Conservation (phyloP, 2,329 filamentous ascomycete species). For the Diaporthe vexans region DNA sequence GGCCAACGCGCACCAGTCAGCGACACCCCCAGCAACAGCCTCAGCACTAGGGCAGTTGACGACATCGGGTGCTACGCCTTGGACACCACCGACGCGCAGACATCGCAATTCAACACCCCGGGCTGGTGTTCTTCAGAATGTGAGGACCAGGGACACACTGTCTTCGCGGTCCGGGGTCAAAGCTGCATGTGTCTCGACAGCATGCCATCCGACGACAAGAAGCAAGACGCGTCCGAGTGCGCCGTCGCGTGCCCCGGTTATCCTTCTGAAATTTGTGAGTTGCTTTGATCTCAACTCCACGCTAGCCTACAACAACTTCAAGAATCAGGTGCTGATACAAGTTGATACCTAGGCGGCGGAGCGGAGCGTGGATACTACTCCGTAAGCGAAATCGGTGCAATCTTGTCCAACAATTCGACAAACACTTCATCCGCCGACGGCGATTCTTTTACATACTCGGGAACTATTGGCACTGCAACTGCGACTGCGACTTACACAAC, state of each 20-base stretch:
- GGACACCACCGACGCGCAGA: neutral
- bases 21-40: neutral
- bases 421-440: neutral
- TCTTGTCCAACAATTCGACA: neutral
- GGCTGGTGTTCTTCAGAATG: neutral
- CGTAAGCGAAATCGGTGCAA: neutral
- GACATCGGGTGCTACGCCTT: neutral
- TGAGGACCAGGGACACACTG: neutral
- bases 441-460: neutral
- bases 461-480: no score
- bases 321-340: neutral
- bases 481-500: neutral
- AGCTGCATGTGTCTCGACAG: neutral
- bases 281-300: neutral
- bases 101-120: neutral
- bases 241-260: slow-evolving; percentile 4
- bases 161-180: neutral
- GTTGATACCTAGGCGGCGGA: neutral
- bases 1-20: neutral
- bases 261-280: neutral
- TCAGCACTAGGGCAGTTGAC: neutral
- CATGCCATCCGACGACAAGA: slow-evolving; percentile 12
- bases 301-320: neutral
- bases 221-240: slow-evolving; percentile 11
- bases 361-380: neutral